Evolutionary conservation across 305 asterid genomes (phyloP).

Genomic region (Galium porrigens): DNA sequence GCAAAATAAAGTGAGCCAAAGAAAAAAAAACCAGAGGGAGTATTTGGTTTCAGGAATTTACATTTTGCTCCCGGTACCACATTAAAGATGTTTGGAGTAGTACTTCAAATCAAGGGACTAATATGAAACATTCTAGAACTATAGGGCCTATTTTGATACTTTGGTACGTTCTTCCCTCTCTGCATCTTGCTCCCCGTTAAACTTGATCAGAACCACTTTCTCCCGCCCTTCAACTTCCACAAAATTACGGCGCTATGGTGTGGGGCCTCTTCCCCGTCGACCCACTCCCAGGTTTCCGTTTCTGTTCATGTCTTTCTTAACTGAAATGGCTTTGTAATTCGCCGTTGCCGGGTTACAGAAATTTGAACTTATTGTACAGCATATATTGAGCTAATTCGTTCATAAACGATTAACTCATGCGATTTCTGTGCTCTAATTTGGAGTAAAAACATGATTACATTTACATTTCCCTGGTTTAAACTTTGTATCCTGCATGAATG

Average conservation of each 20-base stretch:
- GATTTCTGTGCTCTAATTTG: background rate
- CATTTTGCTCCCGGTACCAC: too few relatives aligned
- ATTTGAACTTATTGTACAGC: background rate
- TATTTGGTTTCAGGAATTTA: too few relatives aligned
- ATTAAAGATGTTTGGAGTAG: too few relatives aligned
- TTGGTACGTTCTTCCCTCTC: background rate
- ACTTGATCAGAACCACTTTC: background rate
- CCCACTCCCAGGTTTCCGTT: constrained; percentile 57
- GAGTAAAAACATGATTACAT: background rate
- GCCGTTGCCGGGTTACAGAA: background rate
- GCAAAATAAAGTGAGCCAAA: too few relatives aligned
- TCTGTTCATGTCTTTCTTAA: background rate
- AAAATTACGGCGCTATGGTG: constrained; percentile 34
- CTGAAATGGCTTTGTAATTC: background rate
- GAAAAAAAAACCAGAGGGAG: too few relatives aligned
- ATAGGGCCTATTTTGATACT: background rate
- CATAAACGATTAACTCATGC: background rate
- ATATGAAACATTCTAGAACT: background rate
- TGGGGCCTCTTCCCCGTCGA: constrained; percentile 78
- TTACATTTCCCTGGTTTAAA: background rate
- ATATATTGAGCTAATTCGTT: background rate
- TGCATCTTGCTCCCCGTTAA: background rate
- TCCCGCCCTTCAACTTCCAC: background rate
- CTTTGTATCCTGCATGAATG: background rate
- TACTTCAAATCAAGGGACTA: background rate